Conservation (phyloP, 805 yeast species). For the Sporopachydermia lactativora region DNA sequence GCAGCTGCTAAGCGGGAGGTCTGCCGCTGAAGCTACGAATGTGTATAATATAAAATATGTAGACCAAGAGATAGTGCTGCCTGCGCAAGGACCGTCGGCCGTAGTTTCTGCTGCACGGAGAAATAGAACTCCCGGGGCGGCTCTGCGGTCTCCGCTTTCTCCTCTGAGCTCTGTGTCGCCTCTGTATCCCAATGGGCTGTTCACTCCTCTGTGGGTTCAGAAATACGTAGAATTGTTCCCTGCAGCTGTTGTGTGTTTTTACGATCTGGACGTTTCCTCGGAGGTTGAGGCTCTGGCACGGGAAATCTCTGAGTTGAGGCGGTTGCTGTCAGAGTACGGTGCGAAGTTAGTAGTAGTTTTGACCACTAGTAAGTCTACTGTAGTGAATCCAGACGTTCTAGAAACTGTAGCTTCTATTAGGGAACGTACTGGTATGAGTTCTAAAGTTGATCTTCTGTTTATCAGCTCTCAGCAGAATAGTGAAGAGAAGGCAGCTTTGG, state of each 20-base stretch:
- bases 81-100: conserved; percentile 7
- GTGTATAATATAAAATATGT: conserved; percentile 21
- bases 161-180: conserved; percentile 29
- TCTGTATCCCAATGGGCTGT: conserved; percentile 26
- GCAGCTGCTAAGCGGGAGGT: conserved; percentile 13
- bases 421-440: conserved; percentile 27
- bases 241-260: conserved; percentile 23
- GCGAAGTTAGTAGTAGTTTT: conserved; percentile 24
- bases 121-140: not conserved
- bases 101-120: conserved; percentile 5
- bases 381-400: conserved; percentile 19
- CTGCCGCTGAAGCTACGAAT: conserved; percentile 12
- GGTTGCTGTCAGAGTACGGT: conserved; percentile 17
- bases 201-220: conserved; percentile 36
- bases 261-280: conserved; percentile 10
- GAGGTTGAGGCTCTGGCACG: conserved; percentile 22
- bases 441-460: conserved; percentile 30
- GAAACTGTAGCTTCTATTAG: conserved; percentile 25
- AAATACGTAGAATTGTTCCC: conserved; percentile 38
- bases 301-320: conserved; percentile 24
- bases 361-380: conserved; percentile 18
- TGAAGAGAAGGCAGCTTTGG: conserved; percentile 13
- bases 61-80: conserved; percentile 15
- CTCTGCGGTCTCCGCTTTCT: conserved; percentile 21
- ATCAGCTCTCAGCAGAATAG: conserved; percentile 22